Conservation (phyloP, 2,329 filamentous ascomycete species). For the Clonostachys chloroleuca region DNA sequence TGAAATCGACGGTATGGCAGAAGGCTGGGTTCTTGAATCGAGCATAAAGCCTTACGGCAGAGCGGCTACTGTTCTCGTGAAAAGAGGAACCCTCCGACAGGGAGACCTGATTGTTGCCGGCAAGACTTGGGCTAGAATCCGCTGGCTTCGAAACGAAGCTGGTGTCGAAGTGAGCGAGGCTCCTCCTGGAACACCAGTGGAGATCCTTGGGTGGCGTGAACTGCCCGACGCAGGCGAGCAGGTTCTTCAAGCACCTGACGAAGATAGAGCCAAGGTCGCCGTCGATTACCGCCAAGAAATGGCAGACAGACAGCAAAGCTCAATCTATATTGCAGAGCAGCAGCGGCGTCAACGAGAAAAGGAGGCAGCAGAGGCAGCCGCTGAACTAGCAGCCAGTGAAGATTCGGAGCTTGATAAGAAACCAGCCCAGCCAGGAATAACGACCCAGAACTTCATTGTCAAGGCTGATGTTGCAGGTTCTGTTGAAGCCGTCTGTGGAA, state of each 20-base stretch:
- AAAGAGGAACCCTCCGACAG: constrained; percentile 75
- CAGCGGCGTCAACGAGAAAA: constrained; percentile 58
- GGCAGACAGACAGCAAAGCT: constrained; percentile 66
- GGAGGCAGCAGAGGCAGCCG: constrained; percentile 29
- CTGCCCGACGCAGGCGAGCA: constrained; percentile 79
- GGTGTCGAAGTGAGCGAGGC: constrained; percentile 69
- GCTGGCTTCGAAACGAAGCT: constrained; percentile 79
- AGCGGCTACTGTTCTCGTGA: constrained; percentile 83
- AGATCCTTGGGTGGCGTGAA: constrained; percentile 91
- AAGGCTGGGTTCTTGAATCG: constrained; percentile 93
- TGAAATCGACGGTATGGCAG: constrained; percentile 69
- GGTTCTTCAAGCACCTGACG: constrained; percentile 76
- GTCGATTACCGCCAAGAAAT: constrained; percentile 72
- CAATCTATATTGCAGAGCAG: constrained; percentile 74
- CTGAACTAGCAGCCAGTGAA: constrained; percentile 23
- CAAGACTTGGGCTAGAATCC: constrained; percentile 81
- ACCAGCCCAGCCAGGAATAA: constrained; percentile 26
- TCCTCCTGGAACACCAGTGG: constrained; percentile 82
- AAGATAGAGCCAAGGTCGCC: constrained; percentile 74
- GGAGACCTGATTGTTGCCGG: constrained; percentile 88
- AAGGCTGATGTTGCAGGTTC: constrained; percentile 94
- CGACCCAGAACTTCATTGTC: constrained; percentile 74
- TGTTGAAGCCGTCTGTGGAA: constrained; percentile 81
- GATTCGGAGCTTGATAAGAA: constrained; percentile 31
- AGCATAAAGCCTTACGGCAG: constrained; percentile 82